Conservation (phyloP, 2,329 filamentous ascomycete species). For the Stachybotrys chartarum region DNA sequence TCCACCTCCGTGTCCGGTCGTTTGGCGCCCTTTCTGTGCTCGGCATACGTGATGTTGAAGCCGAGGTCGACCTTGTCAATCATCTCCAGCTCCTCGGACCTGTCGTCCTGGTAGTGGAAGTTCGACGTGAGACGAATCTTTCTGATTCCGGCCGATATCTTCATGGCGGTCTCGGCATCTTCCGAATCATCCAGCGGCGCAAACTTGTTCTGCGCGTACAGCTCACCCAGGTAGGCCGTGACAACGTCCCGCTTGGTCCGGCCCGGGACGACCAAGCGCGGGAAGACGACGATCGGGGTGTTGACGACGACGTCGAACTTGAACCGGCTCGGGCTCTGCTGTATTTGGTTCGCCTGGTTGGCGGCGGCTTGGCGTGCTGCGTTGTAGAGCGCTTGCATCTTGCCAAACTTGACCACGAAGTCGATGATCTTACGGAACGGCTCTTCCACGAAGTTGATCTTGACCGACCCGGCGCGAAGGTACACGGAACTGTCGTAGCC, state of each 20-base stretch:
- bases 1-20: slow-evolving; percentile 88
- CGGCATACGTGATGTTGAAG: slow-evolving; percentile 86
- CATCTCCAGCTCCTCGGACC: slow-evolving; percentile 83
- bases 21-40: slow-evolving; percentile 70
- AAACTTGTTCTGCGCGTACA: slow-evolving; percentile 94
- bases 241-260: slow-evolving; percentile 70
- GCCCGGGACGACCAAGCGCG: slow-evolving; percentile 65
- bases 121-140: slow-evolving; percentile 88
- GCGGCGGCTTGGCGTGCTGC: slow-evolving; percentile 91
- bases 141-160: slow-evolving; percentile 82
- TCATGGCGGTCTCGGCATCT: slow-evolving; percentile 71
- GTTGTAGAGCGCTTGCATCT: slow-evolving; percentile 99
- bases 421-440: slow-evolving; percentile 97
- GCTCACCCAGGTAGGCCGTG: slow-evolving; percentile 92
- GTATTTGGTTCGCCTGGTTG: slow-evolving; percentile 86
- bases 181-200: slow-evolving; percentile 73
- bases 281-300: slow-evolving; percentile 94
- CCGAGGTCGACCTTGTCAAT: slow-evolving; percentile 95
- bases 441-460: slow-evolving; percentile 94
- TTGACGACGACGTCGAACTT: slow-evolving; percentile 91
- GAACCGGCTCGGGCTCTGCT: slow-evolving; percentile 82
- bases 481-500: slow-evolving; percentile 92
- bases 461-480: slow-evolving; percentile 87
- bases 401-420: slow-evolving; percentile 97
- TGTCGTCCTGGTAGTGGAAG: slow-evolving; percentile 68